phyloP scores from a whole-genome alignment of 139 green algal genomes.

The Picochlorum sp. region DNA sequence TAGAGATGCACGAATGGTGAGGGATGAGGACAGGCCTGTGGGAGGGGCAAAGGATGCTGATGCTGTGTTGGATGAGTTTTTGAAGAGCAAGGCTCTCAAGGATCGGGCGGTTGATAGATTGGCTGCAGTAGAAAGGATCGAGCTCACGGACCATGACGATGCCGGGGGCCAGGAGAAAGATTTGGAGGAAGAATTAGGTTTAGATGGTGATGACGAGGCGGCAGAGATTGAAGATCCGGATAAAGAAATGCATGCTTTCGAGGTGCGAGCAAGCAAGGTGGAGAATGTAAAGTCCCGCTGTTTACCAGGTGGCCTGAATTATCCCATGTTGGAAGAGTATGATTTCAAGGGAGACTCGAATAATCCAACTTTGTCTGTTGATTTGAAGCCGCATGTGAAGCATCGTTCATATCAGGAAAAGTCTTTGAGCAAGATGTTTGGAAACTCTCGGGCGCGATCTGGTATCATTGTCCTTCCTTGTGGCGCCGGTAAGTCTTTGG shows the following conservation, averaged over 20 bases:
- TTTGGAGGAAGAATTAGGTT: slow-evolving; percentile 13
- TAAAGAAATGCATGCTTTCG: slow-evolving; percentile 60
- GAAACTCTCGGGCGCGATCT: slow-evolving; percentile 79
- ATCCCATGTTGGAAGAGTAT: slow-evolving; percentile 98
- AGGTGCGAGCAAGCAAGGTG: slow-evolving; percentile 69
- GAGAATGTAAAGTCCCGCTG: slow-evolving; percentile 93
- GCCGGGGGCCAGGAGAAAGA: slow-evolving; percentile 13
- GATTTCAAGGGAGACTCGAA: slow-evolving; percentile 76
- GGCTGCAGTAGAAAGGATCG: slow-evolving; percentile 18
- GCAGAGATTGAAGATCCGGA: slow-evolving; percentile 31
- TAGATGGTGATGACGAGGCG: background rate
- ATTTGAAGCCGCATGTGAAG: slow-evolving; percentile 84
- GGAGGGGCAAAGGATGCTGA: background rate
- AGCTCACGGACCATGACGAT: slow-evolving; percentile 10
- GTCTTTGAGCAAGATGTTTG: slow-evolving; percentile 97
- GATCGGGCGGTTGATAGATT: slow-evolving; percentile 21
- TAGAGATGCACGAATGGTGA: slow-evolving; percentile 8
- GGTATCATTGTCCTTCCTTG: slow-evolving; percentile 98
- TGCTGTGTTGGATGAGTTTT: slow-evolving; percentile 10
- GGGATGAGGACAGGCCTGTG: background rate
- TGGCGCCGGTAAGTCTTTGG: slow-evolving; percentile 90
- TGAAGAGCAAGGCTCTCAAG: slow-evolving; percentile 4
- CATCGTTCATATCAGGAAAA: slow-evolving; percentile 70
- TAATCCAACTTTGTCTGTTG: slow-evolving; percentile 66
- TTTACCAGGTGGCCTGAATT: slow-evolving; percentile 83